phyloP scores from a whole-genome alignment of 164 flowering plant genomes.

The Brasenia schreberi region DNA sequence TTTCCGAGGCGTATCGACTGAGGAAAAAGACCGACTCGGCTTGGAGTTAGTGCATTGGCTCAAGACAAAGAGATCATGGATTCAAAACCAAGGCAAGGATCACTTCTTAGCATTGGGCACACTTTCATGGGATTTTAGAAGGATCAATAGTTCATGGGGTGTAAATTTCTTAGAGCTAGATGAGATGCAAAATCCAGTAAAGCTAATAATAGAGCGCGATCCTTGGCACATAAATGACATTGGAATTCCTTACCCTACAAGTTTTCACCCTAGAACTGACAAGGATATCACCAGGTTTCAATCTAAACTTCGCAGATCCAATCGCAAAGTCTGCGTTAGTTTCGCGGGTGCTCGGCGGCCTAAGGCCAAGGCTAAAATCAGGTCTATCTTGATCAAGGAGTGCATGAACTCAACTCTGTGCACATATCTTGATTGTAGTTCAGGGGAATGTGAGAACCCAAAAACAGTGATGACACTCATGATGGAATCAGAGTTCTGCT shows the following conservation, averaged over 20 bases:
- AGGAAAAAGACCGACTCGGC: constrained; percentile 38
- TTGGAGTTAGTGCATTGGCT: constrained; percentile 54
- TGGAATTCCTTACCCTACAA: constrained; percentile 71
- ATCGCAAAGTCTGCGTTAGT: constrained; percentile 27
- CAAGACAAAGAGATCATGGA: constrained; percentile 28
- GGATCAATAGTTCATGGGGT: constrained; percentile 37
- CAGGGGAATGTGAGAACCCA: constrained; percentile 30
- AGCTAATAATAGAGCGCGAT: constrained; percentile 63
- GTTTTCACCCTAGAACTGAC: constrained; percentile 60
- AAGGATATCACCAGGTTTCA: constrained; percentile 54
- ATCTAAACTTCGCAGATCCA: constrained; percentile 19
- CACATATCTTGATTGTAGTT: constrained; percentile 30
- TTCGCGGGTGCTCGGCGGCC: constrained; percentile 69
- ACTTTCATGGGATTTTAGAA: constrained; percentile 79
- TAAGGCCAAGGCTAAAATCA: constrained; percentile 26
- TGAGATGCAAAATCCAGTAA: constrained; percentile 50
- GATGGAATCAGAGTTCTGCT: constrained; percentile 62
- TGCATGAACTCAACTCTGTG: constrained; percentile 34
- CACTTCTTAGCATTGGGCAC: constrained; percentile 77
- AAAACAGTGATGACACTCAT: constrained; percentile 38
- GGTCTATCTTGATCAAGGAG: constrained; percentile 47
- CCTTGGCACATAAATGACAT: constrained; percentile 70
- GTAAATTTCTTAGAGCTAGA: constrained; percentile 36
- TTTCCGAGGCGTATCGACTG: constrained; percentile 39
- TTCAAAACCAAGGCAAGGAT: constrained; percentile 39